phyloP scores from a whole-genome alignment of 306 rosid genomes.

The Mimosa bimucronata region DNA sequence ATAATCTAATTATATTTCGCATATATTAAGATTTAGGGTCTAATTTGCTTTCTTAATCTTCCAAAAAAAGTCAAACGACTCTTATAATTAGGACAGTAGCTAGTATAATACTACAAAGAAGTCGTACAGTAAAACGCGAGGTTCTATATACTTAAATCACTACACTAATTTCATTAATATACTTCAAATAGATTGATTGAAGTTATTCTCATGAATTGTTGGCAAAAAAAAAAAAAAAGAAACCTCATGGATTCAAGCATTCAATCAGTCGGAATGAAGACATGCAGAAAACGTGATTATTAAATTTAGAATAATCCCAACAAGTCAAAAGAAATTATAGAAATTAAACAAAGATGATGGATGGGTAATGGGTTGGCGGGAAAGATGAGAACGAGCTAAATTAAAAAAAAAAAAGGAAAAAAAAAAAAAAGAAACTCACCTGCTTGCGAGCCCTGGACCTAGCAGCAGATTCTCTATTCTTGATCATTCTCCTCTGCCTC shows the following conservation, averaged over 20 bases:
- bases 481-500: conserved; percentile 98
- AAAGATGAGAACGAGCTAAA: background rate
- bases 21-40: no score
- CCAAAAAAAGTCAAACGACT: no score
- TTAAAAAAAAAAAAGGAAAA: no score
- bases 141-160: conserved; percentile 8
- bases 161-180: background rate
- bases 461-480: conserved; percentile 97
- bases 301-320: conserved; percentile 28
- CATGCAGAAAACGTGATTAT: conserved; percentile 21
- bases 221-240: no score
- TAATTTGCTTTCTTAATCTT: no score
- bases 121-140: background rate
- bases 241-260: conserved; percentile 18
- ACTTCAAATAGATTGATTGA: background rate
- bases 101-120: background rate
- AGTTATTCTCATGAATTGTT: conserved; percentile 1
- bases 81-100: no score
- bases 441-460: conserved; percentile 98
- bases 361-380: background rate
- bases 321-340: background rate
- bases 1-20: no score
- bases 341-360: background rate
- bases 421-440: conserved; percentile 67
- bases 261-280: conserved; percentile 22